Base-by-base conservation (phyloP, 202 grass and related monocot genomes). In the Miscanthus sacchariflorus region DNA sequence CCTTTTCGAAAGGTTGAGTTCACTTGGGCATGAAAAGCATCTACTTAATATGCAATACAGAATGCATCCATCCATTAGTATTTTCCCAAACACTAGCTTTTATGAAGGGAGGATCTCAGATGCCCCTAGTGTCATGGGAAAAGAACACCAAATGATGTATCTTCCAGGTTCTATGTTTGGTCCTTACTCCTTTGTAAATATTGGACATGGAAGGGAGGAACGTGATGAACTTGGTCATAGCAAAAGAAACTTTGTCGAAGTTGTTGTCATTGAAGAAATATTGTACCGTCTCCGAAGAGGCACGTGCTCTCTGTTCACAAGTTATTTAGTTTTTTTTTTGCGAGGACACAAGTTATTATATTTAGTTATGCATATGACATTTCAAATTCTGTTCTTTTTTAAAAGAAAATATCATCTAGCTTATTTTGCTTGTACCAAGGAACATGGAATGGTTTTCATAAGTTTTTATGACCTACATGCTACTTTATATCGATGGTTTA, bases 41-140 rank as follows among this genome's bases (percentile, higher is more conserved):
- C 67, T 97, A 36, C 90, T 97, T 10, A 90, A 91, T 66, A 67
- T 88, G 85, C 95, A 97, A 82, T 97, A 97, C 52, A 85, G 95
- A 77, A 97, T 97, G 95, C 95, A 97, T 68, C 95, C 95, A 24
- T 88, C 39, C 8, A 95, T 97, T 28, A 97, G 92, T 80, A 80
- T 81, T 23, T 97, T 97, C 75, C 91, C 95, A 12, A 93, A 91
- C 75, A 59, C 12, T 27, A 92, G 54, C 12, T 95, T 97, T 81
- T 97, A 97, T 67, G 66, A 49, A 1, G 70, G 83, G 21, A 87
- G 90, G 78, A 81, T 97, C 76, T 86, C 86, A 19, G 83, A 97
- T 91, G 91, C 77, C 28, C 89, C 90, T 88, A 91, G 81, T 91
- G 92, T 95, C 56, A 81, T 24, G 30, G 12, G 79, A 45, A 71